These are phyloP conservation scores for Tephrocybe sp. DNA, from an alignment of 768 basidiomycete genomes.

Conservation along the genomic window DNA sequence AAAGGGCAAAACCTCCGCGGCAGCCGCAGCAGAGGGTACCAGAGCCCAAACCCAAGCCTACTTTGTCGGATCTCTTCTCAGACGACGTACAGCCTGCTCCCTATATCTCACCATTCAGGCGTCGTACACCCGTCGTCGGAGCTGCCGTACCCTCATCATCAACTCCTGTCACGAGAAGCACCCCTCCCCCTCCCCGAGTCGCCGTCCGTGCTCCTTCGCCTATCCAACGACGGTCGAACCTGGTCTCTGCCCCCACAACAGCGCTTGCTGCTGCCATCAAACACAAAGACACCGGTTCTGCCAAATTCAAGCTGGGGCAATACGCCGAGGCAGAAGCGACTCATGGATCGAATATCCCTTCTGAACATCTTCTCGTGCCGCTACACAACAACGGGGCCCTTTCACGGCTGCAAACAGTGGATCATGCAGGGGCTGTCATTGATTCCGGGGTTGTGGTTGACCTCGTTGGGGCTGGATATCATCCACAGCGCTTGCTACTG, in stretches of 20 bases:
- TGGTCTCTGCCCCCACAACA: slow-evolving; percentile 46
- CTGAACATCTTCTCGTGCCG: slow-evolving; percentile 67
- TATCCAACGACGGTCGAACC: slow-evolving; percentile 37
- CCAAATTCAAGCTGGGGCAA: slow-evolving; percentile 87
- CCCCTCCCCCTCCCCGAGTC: slow-evolving; percentile 37
- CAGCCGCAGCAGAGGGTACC: slow-evolving; percentile 3
- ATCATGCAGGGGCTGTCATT: slow-evolving; percentile 59
- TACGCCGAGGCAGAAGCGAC: slow-evolving; percentile 77
- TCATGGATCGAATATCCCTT: slow-evolving; percentile 76
- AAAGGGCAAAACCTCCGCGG: slow-evolving; percentile 10
- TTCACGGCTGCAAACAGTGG: slow-evolving; percentile 74
- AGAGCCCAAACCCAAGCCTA: slow-evolving; percentile 4
- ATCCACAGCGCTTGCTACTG: slow-evolving; percentile 32
- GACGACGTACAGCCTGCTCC: slow-evolving; percentile 23
- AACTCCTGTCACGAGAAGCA: slow-evolving; percentile 26
- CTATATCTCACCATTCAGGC: slow-evolving; percentile 31
- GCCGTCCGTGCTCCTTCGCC: slow-evolving; percentile 34
- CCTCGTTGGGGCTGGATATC: slow-evolving; percentile 48
- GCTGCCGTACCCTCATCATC: slow-evolving; percentile 4
- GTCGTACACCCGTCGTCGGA: slow-evolving; percentile 22
- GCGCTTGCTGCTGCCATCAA: slow-evolving; percentile 50
- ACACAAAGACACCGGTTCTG: slow-evolving; percentile 71
- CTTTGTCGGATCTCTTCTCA: slow-evolving; percentile 33
- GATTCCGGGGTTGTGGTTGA: slow-evolving; percentile 65
- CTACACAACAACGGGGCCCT: slow-evolving; percentile 85